These are phyloP conservation scores for Kuraishia capsulata DNA, from an alignment of 805 yeast species.

Conservation along the genomic window DNA sequence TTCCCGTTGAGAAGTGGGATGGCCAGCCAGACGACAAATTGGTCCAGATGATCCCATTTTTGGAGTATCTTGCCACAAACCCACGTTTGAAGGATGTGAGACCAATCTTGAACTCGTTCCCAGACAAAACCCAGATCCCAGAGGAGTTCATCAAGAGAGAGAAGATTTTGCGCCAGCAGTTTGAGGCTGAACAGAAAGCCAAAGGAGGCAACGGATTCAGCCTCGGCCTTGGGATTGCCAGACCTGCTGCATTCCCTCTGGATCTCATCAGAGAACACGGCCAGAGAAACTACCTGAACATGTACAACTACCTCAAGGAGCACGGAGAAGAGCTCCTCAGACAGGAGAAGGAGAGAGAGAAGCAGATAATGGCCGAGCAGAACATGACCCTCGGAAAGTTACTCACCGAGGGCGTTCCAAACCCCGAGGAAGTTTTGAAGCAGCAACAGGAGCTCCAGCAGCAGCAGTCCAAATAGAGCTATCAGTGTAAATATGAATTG, in stretches of 20 bases:
- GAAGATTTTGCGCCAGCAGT: slow-evolving; percentile 59
- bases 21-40: slow-evolving; percentile 79
- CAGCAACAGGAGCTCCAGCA: slow-evolving; percentile 14
- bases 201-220: slow-evolving; percentile 46
- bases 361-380: slow-evolving; percentile 76
- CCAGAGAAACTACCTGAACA: slow-evolving; percentile 76
- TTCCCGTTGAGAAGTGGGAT: slow-evolving; percentile 76
- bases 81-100: slow-evolving; percentile 69
- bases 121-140: slow-evolving; percentile 57
- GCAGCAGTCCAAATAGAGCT: no score
- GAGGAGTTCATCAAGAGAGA: slow-evolving; percentile 80
- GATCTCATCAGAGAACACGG: slow-evolving; percentile 89
- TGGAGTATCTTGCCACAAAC: slow-evolving; percentile 91
- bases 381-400: slow-evolving; percentile 77
- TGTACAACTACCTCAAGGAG: slow-evolving; percentile 53
- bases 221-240: slow-evolving; percentile 55
- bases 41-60: slow-evolving; percentile 77
- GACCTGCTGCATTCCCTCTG: slow-evolving; percentile 67
- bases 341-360: slow-evolving; percentile 75
- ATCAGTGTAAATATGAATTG: no score
- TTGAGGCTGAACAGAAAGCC: slow-evolving; percentile 42
- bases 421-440: slow-evolving; percentile 51
- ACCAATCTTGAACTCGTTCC: slow-evolving; percentile 70
- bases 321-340: slow-evolving; percentile 61
- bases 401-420: slow-evolving; percentile 74